Evolutionary conservation across 2,329 filamentous ascomycete genomes (phyloP).

Genomic region (Botrytis sinoallii): DNA sequence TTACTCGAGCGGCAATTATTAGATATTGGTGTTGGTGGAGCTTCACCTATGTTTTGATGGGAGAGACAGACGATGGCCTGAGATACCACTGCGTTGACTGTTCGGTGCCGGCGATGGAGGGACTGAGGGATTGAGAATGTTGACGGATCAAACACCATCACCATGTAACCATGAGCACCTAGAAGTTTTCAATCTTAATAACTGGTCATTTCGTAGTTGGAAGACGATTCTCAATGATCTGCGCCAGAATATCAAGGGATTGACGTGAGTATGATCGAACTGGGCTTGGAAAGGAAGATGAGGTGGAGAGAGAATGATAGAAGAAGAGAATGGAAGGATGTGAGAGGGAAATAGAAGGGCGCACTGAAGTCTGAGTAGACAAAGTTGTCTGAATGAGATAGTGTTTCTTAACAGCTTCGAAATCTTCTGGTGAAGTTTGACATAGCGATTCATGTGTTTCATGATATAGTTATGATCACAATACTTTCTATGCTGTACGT

Average conservation of each 20-base stretch:
- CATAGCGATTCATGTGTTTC: not conserved
- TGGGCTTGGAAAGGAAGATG: not conserved
- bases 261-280: not conserved
- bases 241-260: too few relatives aligned
- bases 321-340: not conserved
- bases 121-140: too few relatives aligned
- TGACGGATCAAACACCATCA: too few relatives aligned
- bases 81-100: too few relatives aligned
- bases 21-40: not conserved
- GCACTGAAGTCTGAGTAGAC: conserved; percentile 3
- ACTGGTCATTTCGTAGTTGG: too few relatives aligned
- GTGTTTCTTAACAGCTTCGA: not conserved
- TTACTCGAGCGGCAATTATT: not conserved
- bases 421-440: not conserved
- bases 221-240: too few relatives aligned
- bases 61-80: too few relatives aligned
- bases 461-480: not conserved
- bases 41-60: too few relatives aligned
- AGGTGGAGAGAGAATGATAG: not conserved
- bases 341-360: not conserved
- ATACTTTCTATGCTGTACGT: not conserved
- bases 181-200: too few relatives aligned
- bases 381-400: conserved; percentile 2
- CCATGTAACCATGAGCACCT: too few relatives aligned
- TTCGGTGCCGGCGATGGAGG: too few relatives aligned